Evolutionary conservation across 768 basidiomycete species (phyloP), one percentile per base, ranked within the genome.

Genomic region (Kwoniella bestiolae): DNA sequence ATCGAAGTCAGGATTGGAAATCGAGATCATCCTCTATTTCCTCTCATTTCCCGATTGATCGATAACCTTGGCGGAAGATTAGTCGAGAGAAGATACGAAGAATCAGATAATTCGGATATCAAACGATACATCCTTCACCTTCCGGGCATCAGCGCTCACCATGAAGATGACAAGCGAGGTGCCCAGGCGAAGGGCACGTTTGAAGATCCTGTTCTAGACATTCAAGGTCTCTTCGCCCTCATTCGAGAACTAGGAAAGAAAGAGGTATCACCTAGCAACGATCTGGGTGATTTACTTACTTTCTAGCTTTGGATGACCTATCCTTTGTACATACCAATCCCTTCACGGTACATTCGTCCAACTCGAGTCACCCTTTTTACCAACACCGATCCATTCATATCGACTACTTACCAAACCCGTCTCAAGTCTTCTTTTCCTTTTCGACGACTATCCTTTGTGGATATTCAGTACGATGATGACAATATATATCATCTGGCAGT

Each of bases 381-480:
- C 38, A 41, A 41, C 35, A 41, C 38, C 38, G 18, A 41, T 4
- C 12, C 38, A 38, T 11, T 11, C 35, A 38, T 38, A 9, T 41
- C 12, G 12, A 2, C 12, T 41, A 41, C 38, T 14, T 9, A 41
- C 38, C 14, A 28, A 35, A 55, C 52, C 18, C 52, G 52, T 55
- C 18, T 16, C 52, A 55, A 55, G 31, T 21, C 31, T n/a, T 55
- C 52, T 55, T 55, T 55, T 34, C 52, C 12, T 32, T 35, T 34
- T 21, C 12, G n/a, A 16, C 4, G 6, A 32, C 34, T 3, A 55
- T 55, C 29, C 29, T 35, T 55, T 55, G 18, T 41, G 38, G 38
- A 14, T 41, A 41, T 4, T 8, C 18, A 11, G 3, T 14, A 14
- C 11, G 12, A 41, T 41, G 38, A 41, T 41, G 38, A 11, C 12